phyloP scores from a whole-genome alignment of 2,329 filamentous ascomycete species.

The Sporothrix phasma region DNA sequence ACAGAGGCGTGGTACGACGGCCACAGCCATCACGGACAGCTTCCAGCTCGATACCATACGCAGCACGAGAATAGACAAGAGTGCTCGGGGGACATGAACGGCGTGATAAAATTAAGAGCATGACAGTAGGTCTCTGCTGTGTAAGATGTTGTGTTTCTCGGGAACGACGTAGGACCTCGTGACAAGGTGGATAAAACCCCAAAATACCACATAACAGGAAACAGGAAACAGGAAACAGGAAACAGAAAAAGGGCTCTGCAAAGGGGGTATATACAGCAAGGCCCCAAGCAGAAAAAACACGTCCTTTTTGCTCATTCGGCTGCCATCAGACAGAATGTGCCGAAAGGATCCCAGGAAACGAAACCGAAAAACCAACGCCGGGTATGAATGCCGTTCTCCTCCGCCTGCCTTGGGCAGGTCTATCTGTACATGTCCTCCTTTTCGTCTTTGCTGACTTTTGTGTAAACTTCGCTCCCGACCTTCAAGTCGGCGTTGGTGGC shows the following conservation, averaged over 20 bases:
- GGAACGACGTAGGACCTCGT: not conserved
- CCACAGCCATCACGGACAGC: no score
- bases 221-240: not conserved
- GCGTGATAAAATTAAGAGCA: conserved; percentile 4
- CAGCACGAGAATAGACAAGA: no score
- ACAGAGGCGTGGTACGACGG: no score
- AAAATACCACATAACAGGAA: not conserved
- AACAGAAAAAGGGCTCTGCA: not conserved
- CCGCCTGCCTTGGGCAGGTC: not conserved
- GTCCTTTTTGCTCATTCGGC: not conserved
- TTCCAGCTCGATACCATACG: no score
- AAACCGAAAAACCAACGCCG: not conserved
- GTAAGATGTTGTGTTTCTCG: not conserved
- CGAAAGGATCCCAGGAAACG: not conserved
- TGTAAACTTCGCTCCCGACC: not conserved
- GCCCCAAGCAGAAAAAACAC: not conserved
- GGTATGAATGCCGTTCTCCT: not conserved
- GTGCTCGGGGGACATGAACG: not conserved
- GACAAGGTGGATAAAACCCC: not conserved
- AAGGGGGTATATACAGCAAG: conserved; percentile 2
- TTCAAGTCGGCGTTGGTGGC: not conserved
- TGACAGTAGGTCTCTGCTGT: not conserved
- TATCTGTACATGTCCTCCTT: conserved; percentile 8
- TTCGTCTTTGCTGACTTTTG: not conserved
- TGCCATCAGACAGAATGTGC: not conserved